These are phyloP conservation scores for Heritiera fomes DNA, from an alignment of 345 rosid species.

Conservation along the genomic window DNA sequence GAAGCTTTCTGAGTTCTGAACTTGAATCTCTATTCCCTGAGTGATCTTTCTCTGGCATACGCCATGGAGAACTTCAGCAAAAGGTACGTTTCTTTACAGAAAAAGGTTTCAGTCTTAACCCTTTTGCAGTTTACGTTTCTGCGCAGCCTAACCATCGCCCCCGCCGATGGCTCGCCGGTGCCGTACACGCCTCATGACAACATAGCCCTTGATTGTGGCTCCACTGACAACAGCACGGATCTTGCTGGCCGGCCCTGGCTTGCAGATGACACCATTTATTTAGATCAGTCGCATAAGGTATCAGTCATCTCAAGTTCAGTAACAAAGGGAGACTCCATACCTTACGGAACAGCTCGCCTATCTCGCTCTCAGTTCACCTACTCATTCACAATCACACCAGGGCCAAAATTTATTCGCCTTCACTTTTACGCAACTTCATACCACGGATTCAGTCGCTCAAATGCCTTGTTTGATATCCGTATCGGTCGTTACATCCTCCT, in stretches of 20 bases:
- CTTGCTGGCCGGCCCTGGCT: slow-evolving; percentile 4
- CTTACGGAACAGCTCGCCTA: slow-evolving; percentile 1
- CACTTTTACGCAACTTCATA: slow-evolving; percentile 23
- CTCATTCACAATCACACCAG: slow-evolving; percentile 12
- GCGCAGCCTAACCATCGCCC: slow-evolving; percentile 1
- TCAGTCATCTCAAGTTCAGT: background rate
- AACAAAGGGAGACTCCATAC: background rate
- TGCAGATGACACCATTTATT: background rate
- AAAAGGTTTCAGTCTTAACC: background rate
- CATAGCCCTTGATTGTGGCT: slow-evolving; percentile 16
- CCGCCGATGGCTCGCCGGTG: slow-evolving; percentile 4
- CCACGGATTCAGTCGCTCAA: background rate
- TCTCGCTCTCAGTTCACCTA: slow-evolving; percentile 14
- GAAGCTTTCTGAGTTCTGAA: background rate
- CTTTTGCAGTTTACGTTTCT: slow-evolving; percentile 4
- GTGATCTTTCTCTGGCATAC: background rate
- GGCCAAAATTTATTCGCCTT: slow-evolving; percentile 30
- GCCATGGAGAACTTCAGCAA: background rate
- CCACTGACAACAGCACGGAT: background rate
- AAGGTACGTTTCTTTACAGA: background rate
- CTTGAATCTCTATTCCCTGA: background rate
- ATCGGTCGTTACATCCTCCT: slow-evolving; percentile 20
- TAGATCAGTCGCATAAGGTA: background rate
- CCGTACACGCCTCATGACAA: slow-evolving; percentile 5
- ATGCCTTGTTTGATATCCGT: slow-evolving; percentile 29